A percentile compares a stretch with the other conserved stretches of the same genome.
Conservation (phyloP, 148 eudicot species). For the Cornus kousa region DNA sequence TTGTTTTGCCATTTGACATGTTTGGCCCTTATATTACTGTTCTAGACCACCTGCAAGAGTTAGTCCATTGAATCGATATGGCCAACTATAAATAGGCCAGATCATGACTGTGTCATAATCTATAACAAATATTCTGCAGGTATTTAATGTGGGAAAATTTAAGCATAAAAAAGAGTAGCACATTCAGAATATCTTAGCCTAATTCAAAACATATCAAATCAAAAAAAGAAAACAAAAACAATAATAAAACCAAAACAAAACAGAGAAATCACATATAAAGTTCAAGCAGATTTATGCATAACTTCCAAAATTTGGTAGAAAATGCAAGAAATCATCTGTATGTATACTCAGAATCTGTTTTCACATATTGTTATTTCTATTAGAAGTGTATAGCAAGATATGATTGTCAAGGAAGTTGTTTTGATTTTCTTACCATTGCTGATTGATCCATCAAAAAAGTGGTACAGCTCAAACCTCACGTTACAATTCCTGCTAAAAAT, state of each 20-base stretch:
- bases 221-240: background rate
- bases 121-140: background rate
- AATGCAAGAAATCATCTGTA: background rate
- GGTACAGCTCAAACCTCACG: conserved; percentile 22
- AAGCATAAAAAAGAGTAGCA: background rate
- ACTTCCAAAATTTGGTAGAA: too few species aligned
- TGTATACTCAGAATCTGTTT: background rate
- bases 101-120: too few species aligned
- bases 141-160: background rate
- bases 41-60: too few species aligned
- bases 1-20: too few species aligned
- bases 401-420: background rate
- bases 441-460: conserved; percentile 17
- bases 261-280: background rate
- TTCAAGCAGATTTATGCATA: background rate
- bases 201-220: too few species aligned
- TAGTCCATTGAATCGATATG: too few species aligned
- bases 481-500: conserved; percentile 22
- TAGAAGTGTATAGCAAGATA: background rate
- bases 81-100: too few species aligned
- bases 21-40: too few species aligned
- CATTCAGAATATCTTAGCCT: background rate
- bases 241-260: too few species aligned
- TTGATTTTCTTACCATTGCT: conserved; percentile 15
- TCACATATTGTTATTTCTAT: background rate